Percentiles rank a stretch among this genome's conserved stretches.
Conservation (phyloP, 164 flowering plant genomes). For the Stephania cephalantha region DNA sequence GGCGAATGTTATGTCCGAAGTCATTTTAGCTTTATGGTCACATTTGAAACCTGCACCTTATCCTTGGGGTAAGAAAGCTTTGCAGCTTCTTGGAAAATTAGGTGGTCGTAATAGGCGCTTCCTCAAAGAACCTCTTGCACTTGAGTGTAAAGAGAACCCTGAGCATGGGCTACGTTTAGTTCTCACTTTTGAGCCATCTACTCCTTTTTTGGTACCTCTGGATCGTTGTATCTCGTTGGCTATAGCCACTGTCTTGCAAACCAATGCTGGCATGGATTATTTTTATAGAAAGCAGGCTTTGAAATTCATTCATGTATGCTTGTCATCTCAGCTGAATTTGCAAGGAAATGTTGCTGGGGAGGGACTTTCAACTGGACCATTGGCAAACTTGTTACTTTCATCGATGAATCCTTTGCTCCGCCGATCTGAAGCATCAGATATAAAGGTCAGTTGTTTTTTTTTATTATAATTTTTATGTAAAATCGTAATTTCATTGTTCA, state of each 20-base stretch:
- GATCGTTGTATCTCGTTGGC: conserved; percentile 96
- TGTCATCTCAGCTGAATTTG: conserved; percentile 84
- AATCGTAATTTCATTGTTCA: too few relatives aligned
- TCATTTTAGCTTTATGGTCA: conserved; percentile 95
- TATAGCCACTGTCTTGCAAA: conserved; percentile 72
- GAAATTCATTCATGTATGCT: conserved; percentile 83
- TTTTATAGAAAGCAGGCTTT: conserved; percentile 90
- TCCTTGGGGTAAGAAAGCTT: conserved; percentile 87
- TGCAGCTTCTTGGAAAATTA: conserved; percentile 93
- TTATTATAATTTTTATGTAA: too few relatives aligned
- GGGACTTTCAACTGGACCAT: conserved; percentile 45
- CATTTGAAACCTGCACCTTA: conserved; percentile 90
- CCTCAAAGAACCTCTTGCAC: conserved; percentile 91
- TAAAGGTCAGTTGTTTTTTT: conserved; percentile 48
- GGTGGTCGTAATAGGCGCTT: conserved; percentile 98
- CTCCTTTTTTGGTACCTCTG: conserved; percentile 94
- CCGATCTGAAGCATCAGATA: conserved; percentile 60
- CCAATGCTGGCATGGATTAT: conserved; percentile 48
- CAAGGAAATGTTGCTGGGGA: conserved; percentile 68
- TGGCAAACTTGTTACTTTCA: conserved; percentile 62
- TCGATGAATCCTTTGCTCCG: conserved; percentile 62
- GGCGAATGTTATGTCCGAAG: conserved; percentile 95
- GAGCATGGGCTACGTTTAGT: conserved; percentile 99
- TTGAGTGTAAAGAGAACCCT: conserved; percentile 98
- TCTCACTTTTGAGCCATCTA: conserved; percentile 96